Conservation (phyloP, 2,329 filamentous ascomycete genomes). For the Apiospora kogelbergensis region DNA sequence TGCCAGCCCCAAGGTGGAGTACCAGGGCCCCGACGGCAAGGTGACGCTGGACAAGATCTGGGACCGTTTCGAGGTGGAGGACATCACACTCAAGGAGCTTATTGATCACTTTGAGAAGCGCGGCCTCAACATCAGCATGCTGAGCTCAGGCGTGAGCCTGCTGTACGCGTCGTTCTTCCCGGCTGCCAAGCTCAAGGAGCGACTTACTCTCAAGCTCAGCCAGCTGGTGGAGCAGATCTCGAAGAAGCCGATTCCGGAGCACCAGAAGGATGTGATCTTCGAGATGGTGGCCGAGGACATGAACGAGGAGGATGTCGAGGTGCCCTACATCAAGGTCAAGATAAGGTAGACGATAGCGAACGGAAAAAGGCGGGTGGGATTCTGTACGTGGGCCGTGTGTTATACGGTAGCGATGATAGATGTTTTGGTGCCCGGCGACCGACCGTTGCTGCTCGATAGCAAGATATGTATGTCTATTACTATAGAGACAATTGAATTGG, state of each 20-base stretch:
- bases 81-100: constrained; percentile 84
- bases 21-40: constrained; percentile 74
- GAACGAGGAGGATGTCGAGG: constrained; percentile 90
- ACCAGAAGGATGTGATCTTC: constrained; percentile 95
- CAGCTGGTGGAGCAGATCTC: constrained; percentile 84
- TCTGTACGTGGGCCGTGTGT: neutral
- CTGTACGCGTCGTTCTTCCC: constrained; percentile 94
- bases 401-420: neutral
- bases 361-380: neutral
- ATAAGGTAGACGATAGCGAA: constrained; percentile 39
- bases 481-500: no score
- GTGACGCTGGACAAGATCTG: constrained; percentile 93
- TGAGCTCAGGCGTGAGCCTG: constrained; percentile 95
- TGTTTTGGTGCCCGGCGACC: neutral
- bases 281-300: constrained; percentile 91
- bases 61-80: constrained; percentile 90
- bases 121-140: constrained; percentile 84
- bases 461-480: neutral
- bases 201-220: constrained; percentile 80
- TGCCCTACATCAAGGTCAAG: constrained; percentile 94
- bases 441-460: neutral
- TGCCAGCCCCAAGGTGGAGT: constrained; percentile 87
- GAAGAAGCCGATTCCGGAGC: constrained; percentile 85
- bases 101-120: constrained; percentile 77
- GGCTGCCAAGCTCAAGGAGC: constrained; percentile 74